These are phyloP conservation scores for Boletus semigastroideus DNA, from an alignment of 1,284 basidiomycete genomes.

Conservation along the genomic window DNA sequence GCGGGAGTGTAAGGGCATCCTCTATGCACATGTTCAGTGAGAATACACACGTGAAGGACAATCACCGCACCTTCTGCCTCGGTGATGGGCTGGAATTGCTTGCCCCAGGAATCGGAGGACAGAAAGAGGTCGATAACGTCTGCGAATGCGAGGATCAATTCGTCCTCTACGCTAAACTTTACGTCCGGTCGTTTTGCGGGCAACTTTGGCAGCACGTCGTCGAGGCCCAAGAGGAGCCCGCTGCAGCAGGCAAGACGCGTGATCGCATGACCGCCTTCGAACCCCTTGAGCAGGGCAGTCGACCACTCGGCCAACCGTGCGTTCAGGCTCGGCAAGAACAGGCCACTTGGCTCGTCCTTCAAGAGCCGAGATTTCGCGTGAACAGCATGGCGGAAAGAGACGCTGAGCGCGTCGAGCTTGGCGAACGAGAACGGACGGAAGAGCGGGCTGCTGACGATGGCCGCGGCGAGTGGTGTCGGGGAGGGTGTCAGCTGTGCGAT, in stretches of 20 bases:
- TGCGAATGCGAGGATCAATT: conserved; percentile 64
- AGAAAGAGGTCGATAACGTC: conserved; percentile 65
- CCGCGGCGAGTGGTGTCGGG: conserved; percentile 66
- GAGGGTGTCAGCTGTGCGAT: conserved; percentile 52
- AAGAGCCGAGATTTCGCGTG: conserved; percentile 52
- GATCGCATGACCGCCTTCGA: conserved; percentile 61
- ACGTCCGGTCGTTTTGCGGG: conserved; percentile 21
- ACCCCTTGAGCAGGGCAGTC: conserved; percentile 54
- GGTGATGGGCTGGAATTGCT: conserved; percentile 55
- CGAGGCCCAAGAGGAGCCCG: conserved; percentile 63
- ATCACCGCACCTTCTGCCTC: conserved; percentile 37
- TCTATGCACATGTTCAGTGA: conserved; percentile 16
- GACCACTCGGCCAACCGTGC: conserved; percentile 52
- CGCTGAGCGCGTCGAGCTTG: conserved; percentile 52
- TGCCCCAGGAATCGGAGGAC: conserved; percentile 55
- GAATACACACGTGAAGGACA: conserved; percentile 8
- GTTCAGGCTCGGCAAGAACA: conserved; percentile 47
- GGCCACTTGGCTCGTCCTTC: conserved; percentile 33
- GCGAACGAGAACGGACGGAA: conserved; percentile 48
- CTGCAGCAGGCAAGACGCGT: conserved; percentile 58
- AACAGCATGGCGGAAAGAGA: conserved; percentile 61
- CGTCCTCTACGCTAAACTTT: conserved; percentile 55
- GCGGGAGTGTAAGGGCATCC: conserved; percentile 36
- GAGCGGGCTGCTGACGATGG: conserved; percentile 60
- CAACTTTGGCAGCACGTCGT: conserved; percentile 42